Evolutionary conservation across 139 green algal genomes (phyloP).

Genomic region (Tetradesmus obliquus): DNA sequence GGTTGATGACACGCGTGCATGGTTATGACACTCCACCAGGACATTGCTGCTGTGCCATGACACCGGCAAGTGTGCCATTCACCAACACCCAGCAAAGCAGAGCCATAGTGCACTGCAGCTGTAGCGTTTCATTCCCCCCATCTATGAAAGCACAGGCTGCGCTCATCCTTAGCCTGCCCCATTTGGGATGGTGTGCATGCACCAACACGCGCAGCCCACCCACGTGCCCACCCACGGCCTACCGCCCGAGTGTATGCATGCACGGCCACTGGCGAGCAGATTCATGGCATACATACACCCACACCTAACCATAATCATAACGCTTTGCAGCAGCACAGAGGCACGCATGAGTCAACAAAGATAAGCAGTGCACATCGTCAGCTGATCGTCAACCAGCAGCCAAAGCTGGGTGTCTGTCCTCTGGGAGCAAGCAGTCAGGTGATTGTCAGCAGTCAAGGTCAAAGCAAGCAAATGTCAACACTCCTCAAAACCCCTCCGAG

Average conservation of each 20-base stretch:
- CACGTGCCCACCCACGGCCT: background rate
- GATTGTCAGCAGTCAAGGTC: background rate
- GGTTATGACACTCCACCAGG: background rate
- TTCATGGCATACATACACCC: background rate
- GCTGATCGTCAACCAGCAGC: background rate
- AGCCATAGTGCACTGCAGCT: background rate
- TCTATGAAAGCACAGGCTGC: background rate
- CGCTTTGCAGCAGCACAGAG: background rate
- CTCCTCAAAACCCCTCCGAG: background rate
- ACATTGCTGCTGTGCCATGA: background rate
- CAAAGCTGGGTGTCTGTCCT: background rate
- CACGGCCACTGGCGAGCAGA: background rate
- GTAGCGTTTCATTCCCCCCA: background rate
- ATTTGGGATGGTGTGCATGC: background rate
- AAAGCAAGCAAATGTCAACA: background rate
- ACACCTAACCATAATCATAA: background rate
- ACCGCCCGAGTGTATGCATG: background rate
- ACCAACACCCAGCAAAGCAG: background rate
- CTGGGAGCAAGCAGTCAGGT: background rate
- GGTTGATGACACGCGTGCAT: background rate
- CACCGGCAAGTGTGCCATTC: background rate
- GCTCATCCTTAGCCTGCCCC: background rate
- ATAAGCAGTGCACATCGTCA: background rate
- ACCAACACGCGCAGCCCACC: background rate
- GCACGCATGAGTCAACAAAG: background rate